Base-by-base conservation (phyloP, 176 grass and related monocot species). In the Triticum dicoccoides region DNA sequence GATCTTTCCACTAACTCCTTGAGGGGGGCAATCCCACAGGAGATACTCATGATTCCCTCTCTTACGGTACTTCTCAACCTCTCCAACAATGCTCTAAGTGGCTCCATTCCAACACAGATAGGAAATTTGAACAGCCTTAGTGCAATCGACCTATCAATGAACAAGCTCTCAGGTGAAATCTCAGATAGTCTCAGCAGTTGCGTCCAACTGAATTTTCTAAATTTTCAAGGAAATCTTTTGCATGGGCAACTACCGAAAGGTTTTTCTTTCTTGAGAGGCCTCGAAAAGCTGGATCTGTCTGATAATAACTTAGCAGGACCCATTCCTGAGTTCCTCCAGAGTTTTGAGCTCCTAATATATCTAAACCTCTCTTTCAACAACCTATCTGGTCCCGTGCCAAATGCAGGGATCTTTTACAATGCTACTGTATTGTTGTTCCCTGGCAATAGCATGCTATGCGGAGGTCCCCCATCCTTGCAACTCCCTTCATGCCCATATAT, bases 401-500 rank as follows among this genome's bases (percentile, higher is more conserved):
- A 76, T 32, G 30, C 3, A 29, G 14, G 45, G 3, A 52, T 76
- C 45, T 76, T 76, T 15, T 0, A 1, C 51, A 76, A 52, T 65
- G 18, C 61, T 17, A 25, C 51, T 54, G 13, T 85, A 37, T 3
- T 66, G 5, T 78, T 52, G 13, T 3, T 89, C 42, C 14, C 12
- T 27, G 66, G 76, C 18, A 89, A 76, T 52, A 59, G 41, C 51
- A n/a, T n/a, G n/a, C 76, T 89, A 44, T 89, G 87, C 62, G 87
- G 87, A 71, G 87, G 71, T 9, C 34, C 24, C 38, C 7, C 37
- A 11, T 52, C 14, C 37, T 30, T 85, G 5, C 42, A 85, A 17
- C 47, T 85, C n/a, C 17, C 32, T 11, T 21, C 85, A 84, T 87
- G 89, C 52, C 39, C 41, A 20, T 76, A 54, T 18, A 54, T 54